These are phyloP conservation scores for Passalora sequoiae DNA, from an alignment of 2,329 filamentous ascomycete species.

Conservation along the genomic window DNA sequence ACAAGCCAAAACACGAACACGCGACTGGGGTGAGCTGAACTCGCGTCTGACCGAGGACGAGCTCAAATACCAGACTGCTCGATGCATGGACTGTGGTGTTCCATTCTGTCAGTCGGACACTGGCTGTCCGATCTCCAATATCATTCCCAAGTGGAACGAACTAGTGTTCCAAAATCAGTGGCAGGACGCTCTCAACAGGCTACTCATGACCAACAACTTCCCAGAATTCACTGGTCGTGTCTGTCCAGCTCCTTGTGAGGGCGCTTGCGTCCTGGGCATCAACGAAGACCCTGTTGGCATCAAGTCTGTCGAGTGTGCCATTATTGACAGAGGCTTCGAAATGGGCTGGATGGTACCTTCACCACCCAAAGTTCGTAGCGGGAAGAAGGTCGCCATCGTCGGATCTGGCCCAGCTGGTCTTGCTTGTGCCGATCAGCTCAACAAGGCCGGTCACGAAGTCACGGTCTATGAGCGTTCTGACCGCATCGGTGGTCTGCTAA, in stretches of 20 bases:
- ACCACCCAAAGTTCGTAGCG: constrained; percentile 72
- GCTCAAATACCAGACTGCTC: constrained; percentile 91
- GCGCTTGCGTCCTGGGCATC: constrained; percentile 91
- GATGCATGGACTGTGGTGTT: constrained; percentile 98
- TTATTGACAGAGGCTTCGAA: constrained; percentile 95
- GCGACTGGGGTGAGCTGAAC: constrained; percentile 90
- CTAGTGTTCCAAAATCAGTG: constrained; percentile 71
- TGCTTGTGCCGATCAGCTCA: constrained; percentile 86
- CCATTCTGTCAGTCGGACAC: constrained; percentile 97
- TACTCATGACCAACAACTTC: constrained; percentile 98
- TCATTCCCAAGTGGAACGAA: constrained; percentile 96
- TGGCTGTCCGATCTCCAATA: constrained; percentile 93
- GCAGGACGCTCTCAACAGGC: constrained; percentile 83
- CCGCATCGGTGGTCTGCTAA: constrained; percentile 82
- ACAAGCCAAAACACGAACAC: constrained; percentile 72
- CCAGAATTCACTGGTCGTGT: constrained; percentile 96
- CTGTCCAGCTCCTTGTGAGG: constrained; percentile 92
- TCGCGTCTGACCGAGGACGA: constrained; percentile 86
- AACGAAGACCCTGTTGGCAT: constrained; percentile 96
- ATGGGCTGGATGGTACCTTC: constrained; percentile 95
- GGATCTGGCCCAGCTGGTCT: constrained; percentile 90
- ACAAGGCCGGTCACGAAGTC: constrained; percentile 81
- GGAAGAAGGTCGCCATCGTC: constrained; percentile 83
- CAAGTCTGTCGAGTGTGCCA: constrained; percentile 96
- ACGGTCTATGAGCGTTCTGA: constrained; percentile 92